Conservation (phyloP, 2,329 filamentous ascomycete species). For the Didymella lethalis region DNA sequence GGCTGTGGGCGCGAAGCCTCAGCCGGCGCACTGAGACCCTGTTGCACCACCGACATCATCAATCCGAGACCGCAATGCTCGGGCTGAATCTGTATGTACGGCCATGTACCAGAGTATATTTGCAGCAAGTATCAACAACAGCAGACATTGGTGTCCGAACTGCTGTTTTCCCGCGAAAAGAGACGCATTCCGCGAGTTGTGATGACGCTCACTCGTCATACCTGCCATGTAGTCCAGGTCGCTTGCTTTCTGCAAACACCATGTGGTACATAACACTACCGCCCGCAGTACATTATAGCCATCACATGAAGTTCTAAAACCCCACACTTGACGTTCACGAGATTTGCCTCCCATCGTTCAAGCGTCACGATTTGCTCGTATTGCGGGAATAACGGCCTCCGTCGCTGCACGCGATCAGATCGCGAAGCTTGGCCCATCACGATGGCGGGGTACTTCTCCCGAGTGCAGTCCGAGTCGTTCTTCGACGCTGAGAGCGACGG, state of each 20-base stretch:
- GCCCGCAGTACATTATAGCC: conserved; percentile 12
- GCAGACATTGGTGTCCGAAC: not conserved
- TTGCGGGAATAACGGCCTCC: conserved; percentile 21
- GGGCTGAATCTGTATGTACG: not conserved
- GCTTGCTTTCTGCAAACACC: not conserved
- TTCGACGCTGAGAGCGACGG: not conserved
- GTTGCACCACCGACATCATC: conserved; percentile 15
- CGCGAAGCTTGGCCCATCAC: conserved; percentile 3
- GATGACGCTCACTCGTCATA: conserved; percentile 2
- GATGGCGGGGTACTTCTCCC: conserved; percentile 16
- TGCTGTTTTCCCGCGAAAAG: not conserved
- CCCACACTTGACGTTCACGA: conserved; percentile 10
- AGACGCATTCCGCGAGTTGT: not conserved
- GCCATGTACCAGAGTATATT: not conserved
- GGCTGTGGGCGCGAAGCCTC: conserved; percentile 11
- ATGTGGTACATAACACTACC: conserved; percentile 9
- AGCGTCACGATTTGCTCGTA: conserved; percentile 15
- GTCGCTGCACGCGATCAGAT: conserved; percentile 2
- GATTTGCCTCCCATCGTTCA: conserved; percentile 16
- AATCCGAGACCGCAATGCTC: not conserved
- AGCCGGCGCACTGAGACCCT: conserved; percentile 19
- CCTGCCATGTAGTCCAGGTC: conserved; percentile 1
- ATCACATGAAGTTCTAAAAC: conserved; percentile 15
- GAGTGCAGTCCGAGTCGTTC: not conserved
- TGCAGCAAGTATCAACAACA: not conserved